Conservation (phyloP, 257 asterid genomes). For the Ehretia macrophylla region DNA sequence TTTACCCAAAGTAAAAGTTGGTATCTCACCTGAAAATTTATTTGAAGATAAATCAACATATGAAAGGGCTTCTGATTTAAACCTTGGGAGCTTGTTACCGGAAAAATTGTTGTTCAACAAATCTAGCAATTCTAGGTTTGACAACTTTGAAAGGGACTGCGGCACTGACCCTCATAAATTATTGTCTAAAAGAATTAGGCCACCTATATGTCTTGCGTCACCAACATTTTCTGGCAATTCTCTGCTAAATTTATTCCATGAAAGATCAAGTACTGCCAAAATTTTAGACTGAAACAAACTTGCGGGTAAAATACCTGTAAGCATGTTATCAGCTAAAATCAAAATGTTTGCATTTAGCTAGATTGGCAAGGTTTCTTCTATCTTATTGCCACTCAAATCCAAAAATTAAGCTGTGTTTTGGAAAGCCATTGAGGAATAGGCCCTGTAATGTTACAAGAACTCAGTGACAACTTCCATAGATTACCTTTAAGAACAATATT, state of each 20-base stretch:
- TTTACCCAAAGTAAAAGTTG: too few relatives aligned
- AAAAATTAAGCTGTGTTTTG: slow-evolving; percentile 16
- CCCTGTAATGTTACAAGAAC: slow-evolving; percentile 24
- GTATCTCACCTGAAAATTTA: too few relatives aligned
- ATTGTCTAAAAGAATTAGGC: slow-evolving; percentile 26
- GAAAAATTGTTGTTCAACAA: slow-evolving; percentile 25
- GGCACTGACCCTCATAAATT: slow-evolving; percentile 25
- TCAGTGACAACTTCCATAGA: slow-evolving; percentile 22
- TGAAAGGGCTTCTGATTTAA: too few relatives aligned
- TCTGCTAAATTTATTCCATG: slow-evolving; percentile 19
- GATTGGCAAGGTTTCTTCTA: slow-evolving; percentile 17
- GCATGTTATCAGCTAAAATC: slow-evolving; percentile 24
- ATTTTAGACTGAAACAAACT: slow-evolving; percentile 19
- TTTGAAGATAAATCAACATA: too few relatives aligned
- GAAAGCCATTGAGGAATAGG: slow-evolving; percentile 25
- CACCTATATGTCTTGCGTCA: slow-evolving; percentile 11
- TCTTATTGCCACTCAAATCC: slow-evolving; percentile 30
- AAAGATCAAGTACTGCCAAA: slow-evolving; percentile 24
- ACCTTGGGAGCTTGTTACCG: too few relatives aligned
- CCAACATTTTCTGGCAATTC: slow-evolving; percentile 26
- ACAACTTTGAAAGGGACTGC: slow-evolving; percentile 18
- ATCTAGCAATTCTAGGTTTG: slow-evolving; percentile 25
- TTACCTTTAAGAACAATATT: slow-evolving; percentile 18
- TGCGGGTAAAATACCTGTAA: slow-evolving; percentile 18
- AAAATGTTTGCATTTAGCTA: slow-evolving; percentile 30